phyloP scores from a whole-genome alignment of 2,329 filamentous ascomycete species.

The Nothomitra cinnamomea region DNA sequence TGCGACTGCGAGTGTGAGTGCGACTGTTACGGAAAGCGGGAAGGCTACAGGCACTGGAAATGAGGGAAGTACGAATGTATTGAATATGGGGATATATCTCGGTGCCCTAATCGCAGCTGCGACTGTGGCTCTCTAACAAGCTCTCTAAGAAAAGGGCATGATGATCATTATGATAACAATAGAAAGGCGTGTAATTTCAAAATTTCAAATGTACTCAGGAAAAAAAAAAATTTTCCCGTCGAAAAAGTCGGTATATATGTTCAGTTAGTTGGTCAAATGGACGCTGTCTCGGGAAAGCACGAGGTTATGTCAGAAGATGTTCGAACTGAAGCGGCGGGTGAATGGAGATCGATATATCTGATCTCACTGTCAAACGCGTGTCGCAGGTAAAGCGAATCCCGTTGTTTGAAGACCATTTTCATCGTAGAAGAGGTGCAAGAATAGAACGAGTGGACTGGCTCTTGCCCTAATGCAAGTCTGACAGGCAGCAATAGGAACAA shows the following conservation, averaged over 20 bases:
- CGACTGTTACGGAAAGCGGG: neutral
- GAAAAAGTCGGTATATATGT: neutral
- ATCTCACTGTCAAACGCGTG: too few relatives aligned
- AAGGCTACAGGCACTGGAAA: neutral
- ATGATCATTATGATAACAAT: neutral
- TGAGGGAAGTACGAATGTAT: neutral
- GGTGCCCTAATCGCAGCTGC: neutral
- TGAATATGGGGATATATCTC: neutral
- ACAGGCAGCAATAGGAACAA: too few relatives aligned
- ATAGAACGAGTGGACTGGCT: too few relatives aligned
- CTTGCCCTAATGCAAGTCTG: too few relatives aligned
- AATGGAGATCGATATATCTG: too few relatives aligned
- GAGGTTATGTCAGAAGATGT: neutral
- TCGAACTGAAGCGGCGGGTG: too few relatives aligned
- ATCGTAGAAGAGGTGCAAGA: too few relatives aligned
- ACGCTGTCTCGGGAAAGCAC: neutral
- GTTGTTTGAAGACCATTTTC: too few relatives aligned
- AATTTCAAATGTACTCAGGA: neutral
- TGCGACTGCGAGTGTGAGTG: too few relatives aligned
- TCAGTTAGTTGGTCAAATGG: too few relatives aligned
- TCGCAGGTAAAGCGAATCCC: too few relatives aligned
- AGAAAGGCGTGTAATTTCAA: too few relatives aligned
- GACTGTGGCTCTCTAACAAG: neutral
- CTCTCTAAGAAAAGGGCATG: neutral
- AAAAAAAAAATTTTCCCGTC: neutral